Evolutionary conservation across 2,329 filamentous ascomycete genomes (phyloP), one percentile per base, ranked within the genome.

Genomic region (Aspergillus sp.): DNA sequence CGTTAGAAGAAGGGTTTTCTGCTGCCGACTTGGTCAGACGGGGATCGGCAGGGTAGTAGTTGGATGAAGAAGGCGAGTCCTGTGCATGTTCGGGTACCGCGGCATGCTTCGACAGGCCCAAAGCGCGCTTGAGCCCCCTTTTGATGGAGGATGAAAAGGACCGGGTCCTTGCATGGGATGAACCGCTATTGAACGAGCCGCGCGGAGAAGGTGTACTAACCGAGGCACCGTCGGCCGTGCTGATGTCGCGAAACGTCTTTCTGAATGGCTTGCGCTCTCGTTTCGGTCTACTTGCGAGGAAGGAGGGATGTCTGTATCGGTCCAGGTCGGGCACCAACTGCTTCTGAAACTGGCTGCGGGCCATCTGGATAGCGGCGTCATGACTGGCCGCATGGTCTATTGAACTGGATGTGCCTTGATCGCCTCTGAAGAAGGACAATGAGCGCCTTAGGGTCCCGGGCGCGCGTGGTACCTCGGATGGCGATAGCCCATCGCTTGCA

Each of bases 121-220:
- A 74, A 2, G 79, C 74, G 39, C 72, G 71, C 51, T 72, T 77
- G 45, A 82, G 59, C 5, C 75, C 71, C 45, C 73, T 75, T 59
- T 78, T 80, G 36, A 81, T 72, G 4, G 74, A 76, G 12, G 69
- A 66, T 4, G 79, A 81, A 24, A 81, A 68, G 1, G 69, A 70
- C 52, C 77, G 74, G 16, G 73, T 70, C 60, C 69, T 76, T 6
- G 61, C 62, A 39, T 65, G 67, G 36, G 68, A 55, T 1, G 53
- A 47, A 10, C 39, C 55, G 20, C 36, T 49, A 32, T 54, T 54
- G 39, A 50, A 42, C 5, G 57, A 56, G n/a, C 49, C 32, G n/a
- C 53, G 10, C 20, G 62, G 50, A 39, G 55, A 54, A 11, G 64
- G 58, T 29, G 62, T 49, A 9, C 39, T 54, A 20, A 51, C 53